phyloP scores from a whole-genome alignment of 2,329 filamentous ascomycete species.

The Epichloe bromicola region DNA sequence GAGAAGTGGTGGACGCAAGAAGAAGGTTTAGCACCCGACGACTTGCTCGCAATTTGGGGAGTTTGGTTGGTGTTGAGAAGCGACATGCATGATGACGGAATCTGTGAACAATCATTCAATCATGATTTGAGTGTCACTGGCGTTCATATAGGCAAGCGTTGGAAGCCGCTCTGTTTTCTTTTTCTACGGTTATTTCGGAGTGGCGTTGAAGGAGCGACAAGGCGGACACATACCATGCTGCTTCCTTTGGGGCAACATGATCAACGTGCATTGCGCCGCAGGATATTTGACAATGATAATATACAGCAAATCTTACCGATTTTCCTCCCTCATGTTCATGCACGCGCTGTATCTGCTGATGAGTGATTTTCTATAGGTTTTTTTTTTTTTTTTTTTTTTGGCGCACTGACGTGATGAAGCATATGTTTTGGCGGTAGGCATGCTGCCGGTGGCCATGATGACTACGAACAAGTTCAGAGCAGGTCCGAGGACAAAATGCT shows the following conservation, averaged over 20 bases:
- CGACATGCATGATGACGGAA: not conserved
- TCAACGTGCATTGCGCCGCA: not conserved
- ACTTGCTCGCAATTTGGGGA: not conserved
- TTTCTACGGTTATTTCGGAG: constrained; percentile 6
- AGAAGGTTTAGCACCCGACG: constrained; percentile 18
- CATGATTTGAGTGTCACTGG: constrained; percentile 7
- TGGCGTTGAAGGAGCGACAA: constrained; percentile 13
- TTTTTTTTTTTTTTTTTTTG: too few species aligned
- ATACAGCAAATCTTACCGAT: too few species aligned
- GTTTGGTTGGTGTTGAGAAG: not conserved
- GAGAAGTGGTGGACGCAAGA: constrained; percentile 37
- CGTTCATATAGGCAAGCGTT: constrained; percentile 14
- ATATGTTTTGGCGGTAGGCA: not conserved
- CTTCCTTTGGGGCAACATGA: not conserved
- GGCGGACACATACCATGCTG: not conserved
- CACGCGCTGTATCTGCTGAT: not conserved
- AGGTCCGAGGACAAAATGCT: too few species aligned
- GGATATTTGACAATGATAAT: not conserved
- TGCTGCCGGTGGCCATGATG: too few species aligned
- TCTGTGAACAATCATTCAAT: not conserved
- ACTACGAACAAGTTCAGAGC: too few species aligned
- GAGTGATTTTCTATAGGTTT: not conserved
- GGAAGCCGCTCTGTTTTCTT: not conserved
- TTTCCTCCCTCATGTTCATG: not conserved
- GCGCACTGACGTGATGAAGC: not conserved